phyloP scores from a whole-genome alignment of 257 asterid species.

The Nicotiana sylvestris region DNA sequence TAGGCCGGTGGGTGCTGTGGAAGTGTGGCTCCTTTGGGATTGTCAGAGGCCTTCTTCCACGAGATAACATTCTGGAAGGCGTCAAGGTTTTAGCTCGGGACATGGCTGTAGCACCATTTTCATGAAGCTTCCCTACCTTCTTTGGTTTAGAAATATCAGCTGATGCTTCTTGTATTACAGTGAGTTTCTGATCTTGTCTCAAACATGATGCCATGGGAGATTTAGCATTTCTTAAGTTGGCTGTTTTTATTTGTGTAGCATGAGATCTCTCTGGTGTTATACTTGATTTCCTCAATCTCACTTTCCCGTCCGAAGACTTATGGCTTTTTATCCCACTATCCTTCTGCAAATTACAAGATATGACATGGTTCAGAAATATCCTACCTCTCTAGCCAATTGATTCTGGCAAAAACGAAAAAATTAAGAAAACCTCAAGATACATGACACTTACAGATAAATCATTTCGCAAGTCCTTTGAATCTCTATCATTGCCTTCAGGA shows the following conservation, averaged over 20 bases:
- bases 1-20: conserved; percentile 42
- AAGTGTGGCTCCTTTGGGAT: conserved; percentile 45
- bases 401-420: background rate
- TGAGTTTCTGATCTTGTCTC: conserved; percentile 50
- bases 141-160: conserved; percentile 28
- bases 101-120: conserved; percentile 5
- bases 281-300: conserved; percentile 33
- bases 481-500: conserved; percentile 15
- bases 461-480: conserved; percentile 1
- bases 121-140: conserved; percentile 18
- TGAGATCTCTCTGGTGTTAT: conserved; percentile 24
- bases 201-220: conserved; percentile 34
- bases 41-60: conserved; percentile 31
- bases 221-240: conserved; percentile 35
- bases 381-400: background rate
- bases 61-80: conserved; percentile 22
- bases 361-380: background rate
- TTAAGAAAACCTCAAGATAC: background rate
- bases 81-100: conserved; percentile 12
- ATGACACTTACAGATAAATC: conserved; percentile 9
- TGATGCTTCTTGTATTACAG: conserved; percentile 41
- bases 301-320: conserved; percentile 30
- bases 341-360: conserved; percentile 32
- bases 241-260: conserved; percentile 22
- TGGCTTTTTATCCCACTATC: conserved; percentile 15